Percentiles rank a stretch among this genome's conserved stretches.
These are phyloP conservation scores for Plantago coronopus DNA, from an alignment of 305 asterid genomes.

Conservation along the genomic window DNA sequence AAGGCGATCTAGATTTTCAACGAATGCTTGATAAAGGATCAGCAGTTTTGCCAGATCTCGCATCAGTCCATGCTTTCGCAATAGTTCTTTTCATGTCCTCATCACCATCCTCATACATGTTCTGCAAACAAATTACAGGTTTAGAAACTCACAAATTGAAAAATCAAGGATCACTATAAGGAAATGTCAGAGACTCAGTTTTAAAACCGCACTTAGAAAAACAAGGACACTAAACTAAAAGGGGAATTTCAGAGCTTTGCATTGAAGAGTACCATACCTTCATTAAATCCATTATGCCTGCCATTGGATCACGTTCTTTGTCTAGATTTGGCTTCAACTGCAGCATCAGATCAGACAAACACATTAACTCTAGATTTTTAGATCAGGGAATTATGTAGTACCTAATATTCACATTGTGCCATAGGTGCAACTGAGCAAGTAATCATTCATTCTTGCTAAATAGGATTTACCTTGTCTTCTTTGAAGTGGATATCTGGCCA, in stretches of 20 bases:
- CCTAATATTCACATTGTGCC: too few relatives aligned
- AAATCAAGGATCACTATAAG: background rate
- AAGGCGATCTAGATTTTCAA: constrained; percentile 21
- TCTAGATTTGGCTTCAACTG: constrained; percentile 70
- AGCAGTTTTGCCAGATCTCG: constrained; percentile 70
- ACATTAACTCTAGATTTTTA: background rate
- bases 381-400: too few relatives aligned
- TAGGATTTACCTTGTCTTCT: constrained; percentile 66
- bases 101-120: constrained; percentile 87
- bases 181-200: too few relatives aligned
- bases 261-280: constrained; percentile 40
- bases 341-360: constrained; percentile 13
- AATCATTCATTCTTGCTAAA: background rate
- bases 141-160: background rate
- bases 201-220: too few relatives aligned
- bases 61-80: constrained; percentile 87
- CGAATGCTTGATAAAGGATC: constrained; percentile 45
- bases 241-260: background rate
- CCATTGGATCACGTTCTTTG: constrained; percentile 81
- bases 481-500: constrained; percentile 86
- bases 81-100: constrained; percentile 79
- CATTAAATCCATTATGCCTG: constrained; percentile 91
- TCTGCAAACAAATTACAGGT: constrained; percentile 33
- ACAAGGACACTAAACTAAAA: too few relatives aligned
- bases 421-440: too few relatives aligned